Percentiles rank a stretch among this genome's conserved stretches.
phyloP scores from a whole-genome alignment of 352 stramenopile genomes.

The Phytophthora cajani region DNA sequence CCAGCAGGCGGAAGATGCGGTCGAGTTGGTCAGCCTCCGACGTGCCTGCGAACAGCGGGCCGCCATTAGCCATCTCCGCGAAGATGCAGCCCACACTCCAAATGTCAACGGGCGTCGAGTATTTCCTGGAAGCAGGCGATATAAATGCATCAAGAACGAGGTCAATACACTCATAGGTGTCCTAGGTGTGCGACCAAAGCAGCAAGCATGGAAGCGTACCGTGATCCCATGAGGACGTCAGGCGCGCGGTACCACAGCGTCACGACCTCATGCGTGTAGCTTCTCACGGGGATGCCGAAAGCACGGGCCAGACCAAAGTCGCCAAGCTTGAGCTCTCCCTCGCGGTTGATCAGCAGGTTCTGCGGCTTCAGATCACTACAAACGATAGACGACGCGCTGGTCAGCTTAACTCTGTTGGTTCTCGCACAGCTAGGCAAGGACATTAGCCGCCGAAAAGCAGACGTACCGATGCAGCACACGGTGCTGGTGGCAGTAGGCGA shows the following conservation, averaged over 20 bases:
- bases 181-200: not conserved
- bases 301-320: slow-evolving; percentile 99
- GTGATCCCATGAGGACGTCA: slow-evolving; percentile 97
- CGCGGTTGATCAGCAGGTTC: slow-evolving; percentile 98
- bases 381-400: not conserved
- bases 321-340: slow-evolving; percentile 99
- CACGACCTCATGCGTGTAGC: slow-evolving; percentile 99
- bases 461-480: slow-evolving; percentile 91
- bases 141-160: not conserved
- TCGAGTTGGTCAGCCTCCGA: slow-evolving; percentile 98
- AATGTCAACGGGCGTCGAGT: slow-evolving; percentile 99
- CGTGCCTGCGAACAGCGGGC: slow-evolving; percentile 96
- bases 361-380: slow-evolving; percentile 98
- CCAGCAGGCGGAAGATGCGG: slow-evolving; percentile 97
- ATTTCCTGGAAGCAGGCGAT: slow-evolving; percentile 79
- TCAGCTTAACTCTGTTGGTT: not conserved
- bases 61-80: slow-evolving; percentile 94
- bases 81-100: slow-evolving; percentile 99
- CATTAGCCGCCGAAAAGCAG: not conserved
- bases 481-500: slow-evolving; percentile 99
- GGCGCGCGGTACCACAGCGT: slow-evolving; percentile 99
- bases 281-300: slow-evolving; percentile 99
- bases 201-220: slow-evolving; percentile 43
- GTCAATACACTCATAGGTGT: not conserved
- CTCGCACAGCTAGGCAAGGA: not conserved